A percentile compares a stretch with the other conserved stretches of the same genome.
These are phyloP conservation scores for Thraustochytrium striatum DNA, from an alignment of 352 stramenopile species.

Conservation along the genomic window DNA sequence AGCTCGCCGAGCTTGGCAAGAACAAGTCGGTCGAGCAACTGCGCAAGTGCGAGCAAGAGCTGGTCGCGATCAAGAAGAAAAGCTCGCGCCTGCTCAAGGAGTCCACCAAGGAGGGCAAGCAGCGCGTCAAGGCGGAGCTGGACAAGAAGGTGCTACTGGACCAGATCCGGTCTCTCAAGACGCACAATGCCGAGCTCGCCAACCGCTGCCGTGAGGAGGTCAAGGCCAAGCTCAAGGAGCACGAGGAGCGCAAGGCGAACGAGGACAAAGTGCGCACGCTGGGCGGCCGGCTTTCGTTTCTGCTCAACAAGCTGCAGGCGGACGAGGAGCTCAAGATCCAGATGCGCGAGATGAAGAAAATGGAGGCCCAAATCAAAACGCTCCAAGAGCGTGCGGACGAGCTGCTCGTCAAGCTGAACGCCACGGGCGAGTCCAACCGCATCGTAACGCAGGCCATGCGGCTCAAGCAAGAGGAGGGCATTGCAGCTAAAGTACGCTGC, in stretches of 20 bases:
- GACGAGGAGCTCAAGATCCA: conserved; percentile 89
- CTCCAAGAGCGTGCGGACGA: conserved; percentile 79
- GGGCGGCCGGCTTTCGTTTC: conserved; percentile 81
- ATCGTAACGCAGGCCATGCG: conserved; percentile 83
- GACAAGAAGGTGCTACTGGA: conserved; percentile 89
- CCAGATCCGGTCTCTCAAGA: conserved; percentile 87
- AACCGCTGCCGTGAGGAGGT: conserved; percentile 80
- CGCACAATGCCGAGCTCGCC: conserved; percentile 86
- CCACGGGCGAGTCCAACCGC: conserved; percentile 82
- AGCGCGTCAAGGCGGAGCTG: conserved; percentile 82
- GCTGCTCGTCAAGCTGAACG: conserved; percentile 76
- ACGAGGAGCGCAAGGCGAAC: conserved; percentile 81
- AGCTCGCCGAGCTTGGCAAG: conserved; percentile 89
- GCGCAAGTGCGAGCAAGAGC: conserved; percentile 87
- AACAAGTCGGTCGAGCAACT: conserved; percentile 88
- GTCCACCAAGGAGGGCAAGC: conserved; percentile 82
- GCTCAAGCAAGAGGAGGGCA: conserved; percentile 74
- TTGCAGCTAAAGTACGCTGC: conserved; percentile 72
- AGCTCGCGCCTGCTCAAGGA: conserved; percentile 87
- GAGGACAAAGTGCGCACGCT: conserved; percentile 87
- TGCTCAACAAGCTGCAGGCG: conserved; percentile 93
- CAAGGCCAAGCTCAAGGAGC: conserved; percentile 83
- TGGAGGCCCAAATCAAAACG: conserved; percentile 79
- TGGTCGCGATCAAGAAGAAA: conserved; percentile 88
- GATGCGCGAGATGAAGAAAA: conserved; percentile 85